A percentile compares a stretch with the other conserved stretches of the same genome.
Conservation (phyloP, 495 filamentous ascomycete species). For the Lindgomyces ingoldianus region DNA sequence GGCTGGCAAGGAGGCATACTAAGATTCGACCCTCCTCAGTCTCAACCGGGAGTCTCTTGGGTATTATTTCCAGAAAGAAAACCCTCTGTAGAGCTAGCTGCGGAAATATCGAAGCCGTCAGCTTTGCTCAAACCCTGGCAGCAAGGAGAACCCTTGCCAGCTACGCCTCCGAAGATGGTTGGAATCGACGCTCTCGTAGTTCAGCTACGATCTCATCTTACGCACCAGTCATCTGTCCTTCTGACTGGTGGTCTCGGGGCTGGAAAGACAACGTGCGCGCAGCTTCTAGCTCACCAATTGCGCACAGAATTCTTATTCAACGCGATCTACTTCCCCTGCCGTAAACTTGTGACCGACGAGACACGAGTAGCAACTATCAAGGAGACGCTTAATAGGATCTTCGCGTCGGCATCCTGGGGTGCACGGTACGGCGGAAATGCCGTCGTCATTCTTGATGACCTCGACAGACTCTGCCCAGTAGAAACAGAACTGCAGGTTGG, state of each 20-base stretch:
- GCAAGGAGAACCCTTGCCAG: slow-evolving; percentile 56
- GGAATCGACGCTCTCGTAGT: slow-evolving; percentile 78
- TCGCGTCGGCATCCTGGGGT: slow-evolving; percentile 87
- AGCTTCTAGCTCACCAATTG: slow-evolving; percentile 65
- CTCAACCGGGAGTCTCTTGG: slow-evolving; percentile 58
- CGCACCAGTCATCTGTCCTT: slow-evolving; percentile 83
- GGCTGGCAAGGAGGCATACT: slow-evolving; percentile 76
- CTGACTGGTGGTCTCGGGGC: slow-evolving; percentile 84
- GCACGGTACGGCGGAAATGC: slow-evolving; percentile 79
- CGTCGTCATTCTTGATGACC: slow-evolving; percentile 84
- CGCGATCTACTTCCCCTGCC: slow-evolving; percentile 78
- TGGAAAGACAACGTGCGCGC: slow-evolving; percentile 78
- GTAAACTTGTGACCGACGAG: slow-evolving; percentile 82
- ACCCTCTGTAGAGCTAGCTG: slow-evolving; percentile 68
- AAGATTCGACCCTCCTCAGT: slow-evolving; percentile 63
- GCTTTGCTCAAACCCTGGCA: slow-evolving; percentile 21
- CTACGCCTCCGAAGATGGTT: slow-evolving; percentile 64
- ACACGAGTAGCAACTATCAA: slow-evolving; percentile 85
- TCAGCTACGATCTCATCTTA: slow-evolving; percentile 69
- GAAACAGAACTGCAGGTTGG: slow-evolving; percentile 93
- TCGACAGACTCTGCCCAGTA: slow-evolving; percentile 86
- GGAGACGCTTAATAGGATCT: slow-evolving; percentile 77
- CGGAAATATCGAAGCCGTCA: slow-evolving; percentile 54
- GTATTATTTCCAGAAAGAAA: slow-evolving; percentile 73
- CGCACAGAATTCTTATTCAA: slow-evolving; percentile 69